Percentiles rank a stretch among this genome's conserved stretches.
These are phyloP conservation scores for Penicilliopsis zonata DNA, from an alignment of 495 filamentous ascomycete genomes.

Conservation along the genomic window DNA sequence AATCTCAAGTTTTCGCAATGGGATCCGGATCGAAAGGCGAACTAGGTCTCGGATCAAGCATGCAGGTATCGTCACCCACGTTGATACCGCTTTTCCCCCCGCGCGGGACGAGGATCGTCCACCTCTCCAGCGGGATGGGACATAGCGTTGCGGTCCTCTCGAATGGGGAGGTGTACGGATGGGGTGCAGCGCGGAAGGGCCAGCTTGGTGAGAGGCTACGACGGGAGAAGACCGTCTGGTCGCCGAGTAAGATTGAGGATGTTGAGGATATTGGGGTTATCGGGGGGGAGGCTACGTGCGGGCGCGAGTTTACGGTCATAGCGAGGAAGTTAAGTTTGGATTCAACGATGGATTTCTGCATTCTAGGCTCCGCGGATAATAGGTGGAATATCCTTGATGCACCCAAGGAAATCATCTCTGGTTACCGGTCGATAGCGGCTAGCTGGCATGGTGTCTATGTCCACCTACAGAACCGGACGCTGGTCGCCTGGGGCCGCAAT, in stretches of 20 bases:
- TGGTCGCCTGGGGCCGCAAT: conserved; percentile 56
- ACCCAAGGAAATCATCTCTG: conserved; percentile 15
- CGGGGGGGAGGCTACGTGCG: conserved; percentile 51
- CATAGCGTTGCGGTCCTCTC: conserved; percentile 64
- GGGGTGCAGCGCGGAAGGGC: conserved; percentile 76
- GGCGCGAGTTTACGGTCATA: conserved; percentile 63
- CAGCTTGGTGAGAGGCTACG: conserved; percentile 50
- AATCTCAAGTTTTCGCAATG: conserved; percentile 39
- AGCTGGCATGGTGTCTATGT: conserved; percentile 79
- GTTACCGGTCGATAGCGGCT: conserved; percentile 37
- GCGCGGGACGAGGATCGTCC: conserved; percentile 29
- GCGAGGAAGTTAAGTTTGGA: conserved; percentile 39
- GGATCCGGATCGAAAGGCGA: conserved; percentile 62
- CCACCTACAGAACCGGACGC: conserved; percentile 22
- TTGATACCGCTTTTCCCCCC: conserved; percentile 52
- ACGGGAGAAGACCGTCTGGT: conserved; percentile 32
- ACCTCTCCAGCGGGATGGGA: conserved; percentile 59
- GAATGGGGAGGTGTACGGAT: conserved; percentile 72
- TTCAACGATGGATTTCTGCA: no score
- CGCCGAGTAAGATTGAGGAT: conserved; percentile 45
- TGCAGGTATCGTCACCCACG: conserved; percentile 7
- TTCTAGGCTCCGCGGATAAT: conserved; percentile 50
- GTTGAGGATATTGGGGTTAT: conserved; percentile 37
- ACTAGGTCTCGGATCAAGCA: conserved; percentile 44
- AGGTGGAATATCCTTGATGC: conserved; percentile 47